Base-by-base conservation (phyloP, 306 rosid genomes). In the Gastrolobium villosum region DNA sequence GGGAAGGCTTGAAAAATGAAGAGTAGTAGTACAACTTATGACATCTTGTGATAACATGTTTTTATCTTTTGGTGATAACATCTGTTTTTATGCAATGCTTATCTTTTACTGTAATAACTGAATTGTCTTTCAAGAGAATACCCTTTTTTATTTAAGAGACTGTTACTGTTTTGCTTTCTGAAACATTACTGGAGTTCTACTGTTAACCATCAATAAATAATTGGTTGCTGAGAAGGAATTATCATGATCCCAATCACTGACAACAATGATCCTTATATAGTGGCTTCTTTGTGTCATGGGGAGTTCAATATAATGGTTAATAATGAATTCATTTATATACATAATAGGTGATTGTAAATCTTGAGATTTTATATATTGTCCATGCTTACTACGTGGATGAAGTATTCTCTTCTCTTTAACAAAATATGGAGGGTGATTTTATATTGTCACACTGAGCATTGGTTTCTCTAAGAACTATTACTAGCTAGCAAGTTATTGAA, bases 71-170 rank as follows among this genome's bases (percentile, higher is more conserved):
- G 10, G 77, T 2, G 46, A 14, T 39, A 49, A 68, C 34, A n/a
- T 10, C 14, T 9, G 4, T 55, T 70, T 30, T 65, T 2, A 26
- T 53, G 10, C 10, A 72, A 11, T 46, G 28, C 13, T 46, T 77
- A 65, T 70, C 7, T 70, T 70, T 28, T 34, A 67, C 50, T 20
- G 32, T 67, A 36, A 28, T 60, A 20, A 15, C 37, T 39, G 39
- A 11, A 30, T 41, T 59, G 20, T 49, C 66, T 57, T 48, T 10
- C 20, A 3, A 37, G 8, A 14, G 56, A 72, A 32, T 4, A 14
- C 10, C 26, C 26, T 20, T 20, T 20, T 13, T 64, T 63, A 2
- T 62, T 62, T n/a, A 59, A 20, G 26, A 43, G 65, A 65, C 28
- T 5, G 7, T 28, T 65, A 36, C 41, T 60, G 6, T 28, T 70